Evolutionary conservation across 2,329 filamentous ascomycete genomes (phyloP).

Genomic region (Raffaelea ambrosiae): DNA sequence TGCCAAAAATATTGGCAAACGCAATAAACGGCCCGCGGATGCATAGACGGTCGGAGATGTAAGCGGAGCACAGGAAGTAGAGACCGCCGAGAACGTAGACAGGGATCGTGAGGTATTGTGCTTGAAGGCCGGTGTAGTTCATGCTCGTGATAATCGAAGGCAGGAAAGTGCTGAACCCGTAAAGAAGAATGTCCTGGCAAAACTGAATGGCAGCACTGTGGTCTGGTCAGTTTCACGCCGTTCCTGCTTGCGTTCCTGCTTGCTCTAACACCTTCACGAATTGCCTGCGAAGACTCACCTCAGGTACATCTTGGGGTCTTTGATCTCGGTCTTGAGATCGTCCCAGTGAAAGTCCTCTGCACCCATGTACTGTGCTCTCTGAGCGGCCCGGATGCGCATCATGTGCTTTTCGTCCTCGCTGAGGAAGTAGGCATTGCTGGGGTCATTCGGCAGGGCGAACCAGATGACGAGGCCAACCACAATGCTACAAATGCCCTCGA

Average conservation of each 20-base stretch:
- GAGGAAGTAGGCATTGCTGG: not conserved
- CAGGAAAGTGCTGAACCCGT: conserved; percentile 55
- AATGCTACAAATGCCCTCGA: not conserved
- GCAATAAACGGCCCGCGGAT: conserved; percentile 35
- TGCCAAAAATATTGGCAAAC: conserved; percentile 37
- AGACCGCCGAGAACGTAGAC: conserved; percentile 57
- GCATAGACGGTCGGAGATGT: conserved; percentile 49
- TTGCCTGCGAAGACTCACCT: conserved; percentile 45
- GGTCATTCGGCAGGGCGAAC: not conserved
- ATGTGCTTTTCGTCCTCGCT: not conserved
- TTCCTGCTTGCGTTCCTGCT: no score
- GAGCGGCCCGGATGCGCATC: not conserved
- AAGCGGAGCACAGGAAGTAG: conserved; percentile 48
- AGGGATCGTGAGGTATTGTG: conserved; percentile 61
- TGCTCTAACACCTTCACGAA: no score
- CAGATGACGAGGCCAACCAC: not conserved
- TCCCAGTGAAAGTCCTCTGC: not conserved
- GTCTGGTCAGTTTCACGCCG: no score
- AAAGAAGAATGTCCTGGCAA: conserved; percentile 28
- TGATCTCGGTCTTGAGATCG: not conserved
- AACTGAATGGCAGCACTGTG: conserved; percentile 55
- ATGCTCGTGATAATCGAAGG: conserved; percentile 60
- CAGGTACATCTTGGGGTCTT: conserved; percentile 56
- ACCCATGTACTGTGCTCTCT: not conserved
- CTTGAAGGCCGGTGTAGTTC: conserved; percentile 43